Conservation (phyloP, 1,284 basidiomycete genomes). For the Sutorius eximius region DNA sequence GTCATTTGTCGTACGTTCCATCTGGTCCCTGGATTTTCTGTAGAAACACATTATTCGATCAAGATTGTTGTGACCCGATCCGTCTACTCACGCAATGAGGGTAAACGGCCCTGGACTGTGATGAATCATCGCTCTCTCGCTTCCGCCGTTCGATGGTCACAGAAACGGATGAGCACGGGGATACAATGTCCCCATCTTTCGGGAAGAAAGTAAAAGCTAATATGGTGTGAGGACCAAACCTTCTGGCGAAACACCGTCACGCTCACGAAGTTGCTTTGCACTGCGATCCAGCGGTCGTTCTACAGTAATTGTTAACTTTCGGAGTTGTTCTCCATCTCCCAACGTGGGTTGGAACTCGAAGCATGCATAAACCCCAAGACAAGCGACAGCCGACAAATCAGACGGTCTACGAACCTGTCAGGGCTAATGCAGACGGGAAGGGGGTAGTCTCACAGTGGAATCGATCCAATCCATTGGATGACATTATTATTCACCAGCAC, state of each 20-base stretch:
- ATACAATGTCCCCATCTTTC: background rate
- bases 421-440: background rate
- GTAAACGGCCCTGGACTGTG: background rate
- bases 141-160: background rate
- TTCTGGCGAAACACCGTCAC: too few relatives aligned
- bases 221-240: background rate
- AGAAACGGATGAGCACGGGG: background rate
- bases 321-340: constrained; percentile 9
- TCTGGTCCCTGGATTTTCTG: background rate
- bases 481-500: background rate
- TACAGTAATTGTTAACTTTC: background rate
- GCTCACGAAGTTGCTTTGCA: background rate
- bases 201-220: background rate
- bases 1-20: background rate
- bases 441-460: background rate
- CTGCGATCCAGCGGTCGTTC: constrained; percentile 3
- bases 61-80: background rate
- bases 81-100: background rate
- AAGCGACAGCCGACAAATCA: background rate
- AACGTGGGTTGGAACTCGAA: constrained; percentile 10
- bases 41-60: background rate
- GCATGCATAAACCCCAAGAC: constrained; percentile 8
- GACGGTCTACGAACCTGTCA: constrained; percentile 6
- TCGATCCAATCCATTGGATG: background rate
- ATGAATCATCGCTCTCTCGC: background rate